Conservation (phyloP, 208 protist species). For the Trypanosoma platydactyli region DNA sequence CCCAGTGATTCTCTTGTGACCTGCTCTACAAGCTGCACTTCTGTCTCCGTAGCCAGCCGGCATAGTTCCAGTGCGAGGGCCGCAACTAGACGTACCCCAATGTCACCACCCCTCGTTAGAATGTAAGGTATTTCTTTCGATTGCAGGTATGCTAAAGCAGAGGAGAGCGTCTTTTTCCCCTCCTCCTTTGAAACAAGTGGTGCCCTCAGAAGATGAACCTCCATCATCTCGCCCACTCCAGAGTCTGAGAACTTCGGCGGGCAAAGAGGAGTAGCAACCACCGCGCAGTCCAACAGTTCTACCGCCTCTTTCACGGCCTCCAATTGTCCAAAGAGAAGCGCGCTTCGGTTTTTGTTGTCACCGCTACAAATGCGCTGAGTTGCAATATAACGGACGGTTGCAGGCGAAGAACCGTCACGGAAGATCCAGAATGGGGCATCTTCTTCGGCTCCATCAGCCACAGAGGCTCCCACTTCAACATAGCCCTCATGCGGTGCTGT, state of each 20-base stretch:
- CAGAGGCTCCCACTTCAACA: slow-evolving; percentile 1
- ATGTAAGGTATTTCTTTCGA: slow-evolving; percentile 29
- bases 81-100: slow-evolving; percentile 26
- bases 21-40: slow-evolving; percentile 12
- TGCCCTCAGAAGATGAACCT: slow-evolving; percentile 11
- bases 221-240: slow-evolving; percentile 17
- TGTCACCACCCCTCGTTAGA: slow-evolving; percentile 27
- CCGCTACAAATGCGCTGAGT: slow-evolving; percentile 8
- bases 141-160: slow-evolving; percentile 30
- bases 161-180: slow-evolving; percentile 11
- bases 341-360: neutral
- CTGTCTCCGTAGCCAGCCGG: slow-evolving; percentile 9
- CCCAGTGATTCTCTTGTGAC: slow-evolving; percentile 14
- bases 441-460: neutral
- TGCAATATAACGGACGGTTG: slow-evolving; percentile 19
- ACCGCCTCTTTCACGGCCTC: slow-evolving; percentile 9
- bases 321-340: slow-evolving; percentile 16
- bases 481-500: slow-evolving; percentile 4
- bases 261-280: slow-evolving; percentile 21
- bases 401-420: slow-evolving; percentile 7
- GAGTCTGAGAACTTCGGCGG: slow-evolving; percentile 2
- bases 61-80: slow-evolving; percentile 29
- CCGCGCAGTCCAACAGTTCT: slow-evolving; percentile 24
- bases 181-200: slow-evolving; percentile 7
- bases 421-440: slow-evolving; percentile 14